phyloP scores from a whole-genome alignment of 768 basidiomycete species.

The Phaeolepiota aurea region DNA sequence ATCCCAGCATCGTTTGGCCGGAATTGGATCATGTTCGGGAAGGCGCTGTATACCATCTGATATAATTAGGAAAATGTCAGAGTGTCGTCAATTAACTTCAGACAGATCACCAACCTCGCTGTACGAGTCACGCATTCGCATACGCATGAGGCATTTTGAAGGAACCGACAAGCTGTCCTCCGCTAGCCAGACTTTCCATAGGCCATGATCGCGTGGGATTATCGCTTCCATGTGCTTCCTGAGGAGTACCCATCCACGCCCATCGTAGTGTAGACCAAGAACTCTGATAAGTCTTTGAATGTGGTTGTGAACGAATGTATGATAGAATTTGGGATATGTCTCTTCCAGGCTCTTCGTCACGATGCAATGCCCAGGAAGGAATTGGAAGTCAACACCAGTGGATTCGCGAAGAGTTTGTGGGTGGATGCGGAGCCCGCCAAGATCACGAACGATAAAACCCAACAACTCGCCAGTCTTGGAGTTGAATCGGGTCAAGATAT shows the following conservation, averaged over 20 bases:
- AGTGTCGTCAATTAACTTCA: background rate
- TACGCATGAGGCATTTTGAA: conserved; percentile 51
- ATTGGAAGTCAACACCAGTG: conserved; percentile 40
- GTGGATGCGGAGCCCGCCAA: conserved; percentile 50
- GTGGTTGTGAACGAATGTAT: conserved; percentile 54
- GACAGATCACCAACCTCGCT: conserved; percentile 35
- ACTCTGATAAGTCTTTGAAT: conserved; percentile 48
- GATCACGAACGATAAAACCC: conserved; percentile 49
- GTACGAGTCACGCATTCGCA: conserved; percentile 49
- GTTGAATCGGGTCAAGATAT: conserved; percentile 41
- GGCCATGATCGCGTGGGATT: conserved; percentile 36
- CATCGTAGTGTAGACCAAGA: conserved; percentile 42
- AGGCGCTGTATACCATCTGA: conserved; percentile 45
- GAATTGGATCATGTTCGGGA: conserved; percentile 48
- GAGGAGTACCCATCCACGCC: conserved; percentile 42
- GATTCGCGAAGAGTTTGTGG: conserved; percentile 37
- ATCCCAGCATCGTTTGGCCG: conserved; percentile 16
- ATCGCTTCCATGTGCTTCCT: conserved; percentile 32
- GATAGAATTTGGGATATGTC: conserved; percentile 49
- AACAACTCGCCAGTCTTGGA: conserved; percentile 27
- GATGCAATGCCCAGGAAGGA: conserved; percentile 46
- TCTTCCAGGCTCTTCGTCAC: conserved; percentile 38
- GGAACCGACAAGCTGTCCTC: conserved; percentile 28
- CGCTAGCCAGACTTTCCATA: conserved; percentile 40
- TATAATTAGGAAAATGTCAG: conserved; percentile 8